Conservation (phyloP, 1,139 yeast species). For the Scheffersomyces quercinus region DNA sequence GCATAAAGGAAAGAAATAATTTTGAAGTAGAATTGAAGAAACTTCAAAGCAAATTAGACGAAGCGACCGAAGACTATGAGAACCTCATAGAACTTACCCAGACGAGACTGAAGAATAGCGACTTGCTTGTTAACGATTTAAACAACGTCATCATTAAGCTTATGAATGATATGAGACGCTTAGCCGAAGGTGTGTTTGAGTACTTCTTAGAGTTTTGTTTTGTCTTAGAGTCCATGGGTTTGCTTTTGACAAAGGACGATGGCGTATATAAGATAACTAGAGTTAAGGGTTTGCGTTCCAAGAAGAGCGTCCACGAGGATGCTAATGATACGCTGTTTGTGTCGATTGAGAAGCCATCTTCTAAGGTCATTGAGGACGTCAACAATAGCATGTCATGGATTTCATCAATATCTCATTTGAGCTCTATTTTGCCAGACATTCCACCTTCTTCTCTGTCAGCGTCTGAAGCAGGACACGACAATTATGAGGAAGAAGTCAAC, state of each 20-base stretch:
- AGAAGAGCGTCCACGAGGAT: constrained; percentile 23
- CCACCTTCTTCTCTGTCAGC: constrained; percentile 2
- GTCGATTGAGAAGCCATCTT: constrained; percentile 22
- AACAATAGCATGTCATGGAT: constrained; percentile 29
- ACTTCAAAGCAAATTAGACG: constrained; percentile 34
- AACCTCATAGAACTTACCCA: constrained; percentile 44
- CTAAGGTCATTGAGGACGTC: constrained; percentile 32
- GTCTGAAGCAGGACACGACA: constrained; percentile 9
- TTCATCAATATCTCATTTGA: constrained; percentile 10
- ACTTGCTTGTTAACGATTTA: constrained; percentile 28
- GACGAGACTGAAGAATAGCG: constrained; percentile 29
- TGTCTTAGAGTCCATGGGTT: constrained; percentile 77
- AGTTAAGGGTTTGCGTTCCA: constrained; percentile 67
- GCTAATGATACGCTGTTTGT: constrained; percentile 19
- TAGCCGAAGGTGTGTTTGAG: constrained; percentile 24
- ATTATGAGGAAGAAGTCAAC: constrained; percentile 9
- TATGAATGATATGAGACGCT: constrained; percentile 18
- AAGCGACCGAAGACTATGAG: constrained; percentile 52
- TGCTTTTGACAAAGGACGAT: constrained; percentile 52
- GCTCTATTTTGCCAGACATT: constrained; percentile 1
- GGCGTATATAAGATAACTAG: constrained; percentile 52
- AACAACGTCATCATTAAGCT: constrained; percentile 22
- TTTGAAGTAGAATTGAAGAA: constrained; percentile 52
- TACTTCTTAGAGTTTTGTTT: constrained; percentile 51
- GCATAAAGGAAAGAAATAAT: constrained; percentile 50